These are phyloP conservation scores for Trichoderma atroviride DNA, from an alignment of 2,329 filamentous ascomycete genomes.

Conservation along the genomic window DNA sequence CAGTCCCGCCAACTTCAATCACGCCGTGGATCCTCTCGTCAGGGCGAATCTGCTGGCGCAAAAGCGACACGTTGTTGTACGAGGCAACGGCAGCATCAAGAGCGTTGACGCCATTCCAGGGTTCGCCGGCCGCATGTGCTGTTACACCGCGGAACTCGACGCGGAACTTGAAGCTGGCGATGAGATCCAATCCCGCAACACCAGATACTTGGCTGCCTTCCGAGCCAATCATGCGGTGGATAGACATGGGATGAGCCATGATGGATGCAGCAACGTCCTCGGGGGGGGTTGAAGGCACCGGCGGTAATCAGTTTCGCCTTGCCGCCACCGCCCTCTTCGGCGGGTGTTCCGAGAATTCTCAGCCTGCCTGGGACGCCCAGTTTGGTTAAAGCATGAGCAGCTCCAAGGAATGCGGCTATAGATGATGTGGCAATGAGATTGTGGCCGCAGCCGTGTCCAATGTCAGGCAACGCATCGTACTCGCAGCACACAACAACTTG, in stretches of 20 bases:
- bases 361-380: slow-evolving; percentile 40
- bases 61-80: slow-evolving; percentile 42
- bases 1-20: slow-evolving; percentile 42
- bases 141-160: slow-evolving; percentile 40
- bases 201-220: slow-evolving; percentile 27
- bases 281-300: slow-evolving; percentile 34
- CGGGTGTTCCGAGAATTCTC: slow-evolving; percentile 47
- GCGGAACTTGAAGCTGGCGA: slow-evolving; percentile 39
- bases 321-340: slow-evolving; percentile 48
- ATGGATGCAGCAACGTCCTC: slow-evolving; percentile 36
- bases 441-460: slow-evolving; percentile 52
- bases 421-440: slow-evolving; percentile 49
- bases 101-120: slow-evolving; percentile 44
- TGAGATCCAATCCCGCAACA: slow-evolving; percentile 36
- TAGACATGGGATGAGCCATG: slow-evolving; percentile 36
- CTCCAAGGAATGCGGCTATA: slow-evolving; percentile 45
- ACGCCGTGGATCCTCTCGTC: slow-evolving; percentile 44
- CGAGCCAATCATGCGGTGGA: slow-evolving; percentile 1
- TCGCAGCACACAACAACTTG: slow-evolving; percentile 49
- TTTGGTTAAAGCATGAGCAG: slow-evolving; percentile 39
- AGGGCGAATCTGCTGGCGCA: slow-evolving; percentile 44
- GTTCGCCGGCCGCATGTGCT: slow-evolving; percentile 43
- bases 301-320: slow-evolving; percentile 39
- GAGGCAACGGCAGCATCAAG: slow-evolving; percentile 43
- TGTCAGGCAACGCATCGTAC: slow-evolving; percentile 52